These are phyloP conservation scores for Pezicula neosporulosa DNA, from an alignment of 2,329 filamentous ascomycete genomes.

Conservation along the genomic window DNA sequence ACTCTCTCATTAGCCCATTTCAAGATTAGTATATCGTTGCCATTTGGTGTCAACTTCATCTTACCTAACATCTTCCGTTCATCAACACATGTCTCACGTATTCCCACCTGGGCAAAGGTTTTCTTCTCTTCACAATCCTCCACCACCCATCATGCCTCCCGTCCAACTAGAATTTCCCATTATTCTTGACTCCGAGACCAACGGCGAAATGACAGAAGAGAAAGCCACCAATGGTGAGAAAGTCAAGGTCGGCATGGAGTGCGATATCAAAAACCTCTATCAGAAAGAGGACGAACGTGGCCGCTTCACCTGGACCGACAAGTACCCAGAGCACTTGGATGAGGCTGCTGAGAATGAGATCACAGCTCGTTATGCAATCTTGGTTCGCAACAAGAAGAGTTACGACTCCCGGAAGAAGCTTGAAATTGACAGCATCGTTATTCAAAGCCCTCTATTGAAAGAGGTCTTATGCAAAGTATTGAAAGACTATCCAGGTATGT, in stretches of 20 bases:
- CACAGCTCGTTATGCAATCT: conserved; percentile 57
- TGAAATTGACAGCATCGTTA: conserved; percentile 56
- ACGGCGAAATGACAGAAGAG: not conserved
- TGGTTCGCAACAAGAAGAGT: conserved; percentile 55
- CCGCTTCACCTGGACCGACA: conserved; percentile 51
- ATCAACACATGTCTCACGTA: no score
- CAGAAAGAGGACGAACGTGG: conserved; percentile 48
- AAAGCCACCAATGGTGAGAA: not conserved
- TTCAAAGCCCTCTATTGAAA: conserved; percentile 61
- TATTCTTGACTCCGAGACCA: no score
- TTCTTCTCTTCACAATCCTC: no score
- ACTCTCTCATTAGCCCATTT: no score
- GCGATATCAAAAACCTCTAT: conserved; percentile 44
- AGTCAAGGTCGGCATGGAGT: conserved; percentile 25
- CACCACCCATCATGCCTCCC: no score
- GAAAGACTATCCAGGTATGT: conserved; percentile 17
- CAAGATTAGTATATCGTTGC: no score
- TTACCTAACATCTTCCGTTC: no score
- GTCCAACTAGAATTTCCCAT: no score
- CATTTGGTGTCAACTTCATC: no score
- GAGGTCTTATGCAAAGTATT: conserved; percentile 42
- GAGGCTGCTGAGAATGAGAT: conserved; percentile 58
- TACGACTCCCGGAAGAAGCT: conserved; percentile 58
- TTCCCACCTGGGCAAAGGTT: no score
- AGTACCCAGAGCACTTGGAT: conserved; percentile 49